Evolutionary conservation across 1,284 basidiomycete species (phyloP), one percentile per base, ranked within the genome.

Genomic region (Puccinia horiana): DNA sequence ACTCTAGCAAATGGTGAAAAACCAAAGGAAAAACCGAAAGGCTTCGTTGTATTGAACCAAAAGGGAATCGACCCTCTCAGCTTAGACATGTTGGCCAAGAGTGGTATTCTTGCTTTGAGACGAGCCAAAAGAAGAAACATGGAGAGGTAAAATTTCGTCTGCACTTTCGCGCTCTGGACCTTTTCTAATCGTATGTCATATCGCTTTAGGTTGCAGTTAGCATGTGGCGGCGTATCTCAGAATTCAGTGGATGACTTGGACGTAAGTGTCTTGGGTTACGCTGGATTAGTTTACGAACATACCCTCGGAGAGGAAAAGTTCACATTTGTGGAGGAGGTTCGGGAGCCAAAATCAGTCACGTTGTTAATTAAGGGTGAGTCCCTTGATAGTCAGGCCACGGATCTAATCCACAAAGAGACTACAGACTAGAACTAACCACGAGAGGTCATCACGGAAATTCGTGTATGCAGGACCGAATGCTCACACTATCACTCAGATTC

Each of bases 41-140:
- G 90, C 86, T 99, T 99, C 87, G 96, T 99, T 81, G 89, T 99
- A 83, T 93, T 99, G 89, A 99, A 99, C 88, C 97, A 99, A 88
- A 99, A 99, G 89, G 97, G 97, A 85, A 99, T 99, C 84, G 97
- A 99, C 88, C 97, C 97, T 12, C 91, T 99, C 87, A 95, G 93
- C 86, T 90, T 99, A 82, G 97, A 99, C 88, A 92, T 99, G 75
- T 89, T 99, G 47, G 96, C 94, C 73, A 99, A 99, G 90, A 94
- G 96, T 88, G 95, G 95, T 40, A 99, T 99, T 85, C 88, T 99
- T 77, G 97, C 95, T 49, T 90, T 99, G 79, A 91, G 97, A 84
- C 90, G 97, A 83, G 97, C 97, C 40, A 99, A 99, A 90, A 90
- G 97, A 87, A 91, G 97, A 85, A 98, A 96, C 87, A 97, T 96